A percentile compares a stretch with the other conserved stretches of the same genome.
Conservation (phyloP, 208 protist genomes). For the Leishmania turanica region DNA sequence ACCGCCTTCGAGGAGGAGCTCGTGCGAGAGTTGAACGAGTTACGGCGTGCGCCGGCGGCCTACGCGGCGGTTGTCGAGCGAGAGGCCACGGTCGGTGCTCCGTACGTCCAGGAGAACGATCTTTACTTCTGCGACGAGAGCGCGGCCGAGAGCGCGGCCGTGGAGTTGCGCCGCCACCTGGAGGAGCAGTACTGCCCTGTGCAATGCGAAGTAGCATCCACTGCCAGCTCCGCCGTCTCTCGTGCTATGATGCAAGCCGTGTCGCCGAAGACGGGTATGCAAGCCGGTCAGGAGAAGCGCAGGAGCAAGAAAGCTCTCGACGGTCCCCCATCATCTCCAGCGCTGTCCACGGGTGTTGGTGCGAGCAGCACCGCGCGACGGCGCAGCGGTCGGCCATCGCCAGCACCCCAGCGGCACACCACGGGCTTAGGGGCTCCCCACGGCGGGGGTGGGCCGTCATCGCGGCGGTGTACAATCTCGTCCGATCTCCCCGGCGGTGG, state of each 20-base stretch:
- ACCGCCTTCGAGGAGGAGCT: constrained; percentile 61
- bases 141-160: constrained; percentile 21
- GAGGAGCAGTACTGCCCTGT: constrained; percentile 9
- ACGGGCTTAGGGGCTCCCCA: not conserved
- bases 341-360: not conserved
- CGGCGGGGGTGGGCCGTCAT: not conserved
- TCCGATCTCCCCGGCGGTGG: not conserved
- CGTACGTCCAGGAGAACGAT: constrained; percentile 64
- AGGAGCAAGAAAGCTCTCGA: not conserved
- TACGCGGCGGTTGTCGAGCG: constrained; percentile 65
- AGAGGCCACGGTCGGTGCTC: constrained; percentile 66
- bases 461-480: not conserved
- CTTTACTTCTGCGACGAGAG: constrained; percentile 48
- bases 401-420: constrained; percentile 8
- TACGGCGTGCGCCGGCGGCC: constrained; percentile 56
- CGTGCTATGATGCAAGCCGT: not conserved
- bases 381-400: not conserved
- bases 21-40: constrained; percentile 69
- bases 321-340: not conserved
- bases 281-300: constrained; percentile 11
- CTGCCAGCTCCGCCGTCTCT: not conserved
- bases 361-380: not conserved
- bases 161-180: constrained; percentile 15
- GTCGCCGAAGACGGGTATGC: not conserved
- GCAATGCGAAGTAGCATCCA: constrained; percentile 1